Evolutionary conservation across 23 red algal species (phyloP).

Genomic region (Chondrus crispus): DNA sequence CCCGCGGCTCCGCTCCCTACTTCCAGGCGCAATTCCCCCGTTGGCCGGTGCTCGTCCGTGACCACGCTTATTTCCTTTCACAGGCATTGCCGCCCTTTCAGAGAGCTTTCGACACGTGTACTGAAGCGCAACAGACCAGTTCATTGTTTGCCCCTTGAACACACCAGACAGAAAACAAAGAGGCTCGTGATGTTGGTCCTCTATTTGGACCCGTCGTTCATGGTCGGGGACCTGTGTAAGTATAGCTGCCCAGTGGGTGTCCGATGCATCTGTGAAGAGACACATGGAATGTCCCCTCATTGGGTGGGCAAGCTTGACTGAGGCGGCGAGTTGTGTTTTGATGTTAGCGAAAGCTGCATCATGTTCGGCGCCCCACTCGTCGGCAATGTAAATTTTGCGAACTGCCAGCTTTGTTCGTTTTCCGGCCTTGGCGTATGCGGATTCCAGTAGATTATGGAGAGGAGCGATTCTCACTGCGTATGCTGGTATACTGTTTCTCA

Average conservation of each 20-base stretch:
- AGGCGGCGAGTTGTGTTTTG: constrained; percentile 14
- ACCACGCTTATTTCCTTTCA: no score
- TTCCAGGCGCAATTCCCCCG: no score
- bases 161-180: constrained; percentile 28
- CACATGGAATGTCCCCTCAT: neutral
- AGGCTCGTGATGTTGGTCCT: constrained; percentile 18
- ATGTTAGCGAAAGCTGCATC: constrained; percentile 32
- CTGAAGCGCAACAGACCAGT: constrained; percentile 1
- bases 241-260: constrained; percentile 14
- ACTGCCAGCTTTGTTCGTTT: neutral
- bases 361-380: constrained; percentile 6
- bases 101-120: no score
- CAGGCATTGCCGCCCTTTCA: no score
- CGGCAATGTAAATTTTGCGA: neutral
- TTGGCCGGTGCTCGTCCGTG: no score
- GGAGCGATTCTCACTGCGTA: neutral
- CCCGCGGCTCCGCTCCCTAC: no score
- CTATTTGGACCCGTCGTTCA: neutral
- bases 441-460: neutral
- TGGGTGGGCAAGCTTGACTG: constrained; percentile 8
- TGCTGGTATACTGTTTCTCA: neutral
- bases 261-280: constrained; percentile 24
- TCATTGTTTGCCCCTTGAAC: neutral
- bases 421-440: neutral
- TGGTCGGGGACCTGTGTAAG: neutral